Percentiles rank a stretch among this genome's conserved stretches.
Evolutionary conservation across 768 basidiomycete species (phyloP).

Genomic region (Suillus subaureus): DNA sequence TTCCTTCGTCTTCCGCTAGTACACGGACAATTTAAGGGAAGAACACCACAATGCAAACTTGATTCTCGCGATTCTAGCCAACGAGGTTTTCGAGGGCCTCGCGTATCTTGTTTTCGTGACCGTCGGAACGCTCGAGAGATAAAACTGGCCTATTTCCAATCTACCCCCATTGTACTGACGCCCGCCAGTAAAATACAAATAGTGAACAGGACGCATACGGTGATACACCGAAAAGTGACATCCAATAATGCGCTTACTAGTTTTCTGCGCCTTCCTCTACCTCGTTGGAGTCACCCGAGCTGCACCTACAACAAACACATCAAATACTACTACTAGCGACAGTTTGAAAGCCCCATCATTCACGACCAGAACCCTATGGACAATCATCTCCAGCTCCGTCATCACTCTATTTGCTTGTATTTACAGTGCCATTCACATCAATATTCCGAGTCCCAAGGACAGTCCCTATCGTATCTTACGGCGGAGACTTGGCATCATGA

Average conservation of each 20-base stretch:
- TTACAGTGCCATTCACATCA: constrained; percentile 29
- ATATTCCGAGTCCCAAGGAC: constrained; percentile 18
- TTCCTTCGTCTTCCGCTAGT: no score
- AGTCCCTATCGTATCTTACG: background rate
- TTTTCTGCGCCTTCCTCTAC: constrained; percentile 14
- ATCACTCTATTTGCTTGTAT: constrained; percentile 27
- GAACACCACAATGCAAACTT: no score
- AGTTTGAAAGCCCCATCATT: background rate
- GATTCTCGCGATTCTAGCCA: no score
- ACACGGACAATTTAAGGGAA: no score
- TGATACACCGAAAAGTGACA: background rate
- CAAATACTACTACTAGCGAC: background rate
- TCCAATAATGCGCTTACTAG: background rate
- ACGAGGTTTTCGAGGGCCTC: no score
- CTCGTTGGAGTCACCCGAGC: background rate
- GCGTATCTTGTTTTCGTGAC: no score
- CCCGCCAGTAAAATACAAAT: no score
- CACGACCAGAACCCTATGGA: constrained; percentile 20
- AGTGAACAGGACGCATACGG: no score
- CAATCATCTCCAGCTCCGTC: constrained; percentile 18
- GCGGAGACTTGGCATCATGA: background rate
- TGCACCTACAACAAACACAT: background rate
- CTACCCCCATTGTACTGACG: no score
- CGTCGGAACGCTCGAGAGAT: no score
- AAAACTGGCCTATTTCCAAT: no score